Base-by-base conservation (phyloP, 495 filamentous ascomycete species). In the Filosporella fistucella region DNA sequence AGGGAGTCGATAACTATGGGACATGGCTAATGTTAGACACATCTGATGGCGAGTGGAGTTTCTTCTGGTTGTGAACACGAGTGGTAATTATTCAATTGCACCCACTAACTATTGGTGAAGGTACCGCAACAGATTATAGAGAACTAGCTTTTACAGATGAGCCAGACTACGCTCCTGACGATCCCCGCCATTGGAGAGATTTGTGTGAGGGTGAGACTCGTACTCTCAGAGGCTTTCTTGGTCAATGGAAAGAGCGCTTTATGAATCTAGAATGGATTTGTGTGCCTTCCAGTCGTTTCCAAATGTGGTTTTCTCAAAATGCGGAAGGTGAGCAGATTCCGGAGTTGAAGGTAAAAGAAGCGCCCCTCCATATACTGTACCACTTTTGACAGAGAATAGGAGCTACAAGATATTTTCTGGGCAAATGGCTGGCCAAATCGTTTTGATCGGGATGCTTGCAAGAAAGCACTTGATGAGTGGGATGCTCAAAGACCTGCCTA, bases 401-500 rank as follows among this genome's bases (percentile, higher is more conserved):
- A 35, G 18, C n/a, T 35, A 17, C 32, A 17, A 17, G 32, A 35
- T 5, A 35, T 35, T 35, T 35, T 35, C 12, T n/a, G 32, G 18
- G n/a, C 32, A 4, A 35, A 35, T 35, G 32, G 32, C 32, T 35
- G 32, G 32, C 32, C 32, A 14, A 17, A 35, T n/a, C n/a, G 12
- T 35, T 35, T 35, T n/a, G 32, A 35, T 35, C 32, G 32, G 32
- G 32, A 35, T 14, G 32, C 32, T 14, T 35, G 32, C 32, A 35
- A 35, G 32, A 35, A 13, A 13, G 32, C 32, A 5, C 32, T 35
- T 17, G 32, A 17, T 13, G 32, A 35, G 18, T 35, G 32, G 32
- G 32, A 35, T n/a, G n/a, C n/a, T n/a, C n/a, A n/a, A n/a, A n/a
- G n/a, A n/a, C n/a, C n/a, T n/a, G n/a, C n/a, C n/a, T n/a, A n/a